These are phyloP conservation scores for Penicillium frequentans DNA, from an alignment of 2,329 filamentous ascomycete genomes.

Conservation along the genomic window DNA sequence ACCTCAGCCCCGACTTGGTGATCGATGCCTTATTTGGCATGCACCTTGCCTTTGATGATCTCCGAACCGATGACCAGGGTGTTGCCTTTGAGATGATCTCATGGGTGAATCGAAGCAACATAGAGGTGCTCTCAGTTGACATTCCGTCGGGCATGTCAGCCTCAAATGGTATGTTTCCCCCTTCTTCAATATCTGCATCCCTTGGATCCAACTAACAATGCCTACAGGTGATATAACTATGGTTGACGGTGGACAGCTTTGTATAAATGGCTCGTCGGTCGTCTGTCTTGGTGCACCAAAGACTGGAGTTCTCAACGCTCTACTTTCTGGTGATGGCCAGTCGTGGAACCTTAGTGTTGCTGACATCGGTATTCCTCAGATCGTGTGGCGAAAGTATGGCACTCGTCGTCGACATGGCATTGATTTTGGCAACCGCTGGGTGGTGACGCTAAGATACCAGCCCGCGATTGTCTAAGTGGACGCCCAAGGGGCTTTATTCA, in stretches of 20 bases:
- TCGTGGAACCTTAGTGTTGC: conserved; percentile 78
- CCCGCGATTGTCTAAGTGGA: conserved; percentile 5
- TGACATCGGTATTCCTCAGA: conserved; percentile 80
- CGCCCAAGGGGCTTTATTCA: background rate
- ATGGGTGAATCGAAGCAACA: conserved; percentile 87
- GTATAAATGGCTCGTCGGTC: conserved; percentile 78
- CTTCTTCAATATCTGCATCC: conserved; percentile 26
- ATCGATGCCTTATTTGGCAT: conserved; percentile 87
- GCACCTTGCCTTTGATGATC: conserved; percentile 83
- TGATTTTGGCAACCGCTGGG: conserved; percentile 86
- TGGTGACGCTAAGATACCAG: conserved; percentile 64
- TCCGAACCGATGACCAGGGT: conserved; percentile 78
- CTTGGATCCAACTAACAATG: conserved; percentile 13
- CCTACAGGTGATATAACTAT: conserved; percentile 52
- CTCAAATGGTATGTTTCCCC: conserved; percentile 63
- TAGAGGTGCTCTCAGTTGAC: conserved; percentile 82
- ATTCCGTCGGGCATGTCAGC: conserved; percentile 87
- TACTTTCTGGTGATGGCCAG: conserved; percentile 60
- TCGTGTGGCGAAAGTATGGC: conserved; percentile 81
- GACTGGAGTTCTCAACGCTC: conserved; percentile 74
- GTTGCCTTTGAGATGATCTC: conserved; percentile 87
- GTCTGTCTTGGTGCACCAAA: conserved; percentile 86
- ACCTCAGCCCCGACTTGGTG: conserved; percentile 72
- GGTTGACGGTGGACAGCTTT: conserved; percentile 73
- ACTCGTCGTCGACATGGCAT: conserved; percentile 79